Percentiles rank a stretch among this genome's conserved stretches.
phyloP scores from a whole-genome alignment of 106 monocot genomes.

The Narthecium ossifragum region DNA sequence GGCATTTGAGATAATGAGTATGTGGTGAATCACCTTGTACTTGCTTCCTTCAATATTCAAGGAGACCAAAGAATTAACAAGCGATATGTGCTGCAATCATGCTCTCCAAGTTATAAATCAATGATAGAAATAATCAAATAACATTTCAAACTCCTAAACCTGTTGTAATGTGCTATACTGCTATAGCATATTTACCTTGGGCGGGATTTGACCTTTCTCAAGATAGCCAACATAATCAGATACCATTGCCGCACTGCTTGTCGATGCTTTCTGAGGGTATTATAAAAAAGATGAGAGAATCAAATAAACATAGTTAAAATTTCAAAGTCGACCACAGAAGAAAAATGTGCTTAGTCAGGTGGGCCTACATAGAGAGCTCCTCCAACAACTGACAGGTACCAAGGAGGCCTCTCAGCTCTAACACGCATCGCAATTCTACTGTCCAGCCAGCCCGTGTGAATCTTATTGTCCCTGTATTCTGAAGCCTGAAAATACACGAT shows the following conservation, averaged over 20 bases:
- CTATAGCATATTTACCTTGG: too few relatives aligned
- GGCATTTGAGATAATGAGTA: slow-evolving; percentile 1
- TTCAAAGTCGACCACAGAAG: too few relatives aligned
- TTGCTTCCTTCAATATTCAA: slow-evolving; percentile 97
- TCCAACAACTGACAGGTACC: slow-evolving; percentile 98
- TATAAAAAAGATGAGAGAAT: not conserved
- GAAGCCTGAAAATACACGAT: slow-evolving; percentile 39
- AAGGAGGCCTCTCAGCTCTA: slow-evolving; percentile 98
- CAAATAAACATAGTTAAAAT: not conserved
- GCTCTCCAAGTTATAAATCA: not conserved
- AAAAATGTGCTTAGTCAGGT: too few relatives aligned
- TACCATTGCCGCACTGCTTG: slow-evolving; percentile 82
- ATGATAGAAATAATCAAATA: too few relatives aligned
- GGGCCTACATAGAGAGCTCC: slow-evolving; percentile 90
- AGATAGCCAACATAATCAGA: slow-evolving; percentile 98
- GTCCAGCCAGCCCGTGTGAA: slow-evolving; percentile 98
- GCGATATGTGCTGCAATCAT: slow-evolving; percentile 91
- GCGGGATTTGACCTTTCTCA: slow-evolving; percentile 96
- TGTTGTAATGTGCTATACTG: too few relatives aligned
- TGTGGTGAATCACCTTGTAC: slow-evolving; percentile 64
- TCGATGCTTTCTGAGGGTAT: slow-evolving; percentile 76
- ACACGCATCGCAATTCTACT: slow-evolving; percentile 98
- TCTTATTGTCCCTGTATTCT: slow-evolving; percentile 96
- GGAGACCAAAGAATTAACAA: slow-evolving; percentile 74
- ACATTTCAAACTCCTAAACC: too few relatives aligned